phyloP scores from a whole-genome alignment of 208 protist species.

The Leishmania martiniquensis region DNA sequence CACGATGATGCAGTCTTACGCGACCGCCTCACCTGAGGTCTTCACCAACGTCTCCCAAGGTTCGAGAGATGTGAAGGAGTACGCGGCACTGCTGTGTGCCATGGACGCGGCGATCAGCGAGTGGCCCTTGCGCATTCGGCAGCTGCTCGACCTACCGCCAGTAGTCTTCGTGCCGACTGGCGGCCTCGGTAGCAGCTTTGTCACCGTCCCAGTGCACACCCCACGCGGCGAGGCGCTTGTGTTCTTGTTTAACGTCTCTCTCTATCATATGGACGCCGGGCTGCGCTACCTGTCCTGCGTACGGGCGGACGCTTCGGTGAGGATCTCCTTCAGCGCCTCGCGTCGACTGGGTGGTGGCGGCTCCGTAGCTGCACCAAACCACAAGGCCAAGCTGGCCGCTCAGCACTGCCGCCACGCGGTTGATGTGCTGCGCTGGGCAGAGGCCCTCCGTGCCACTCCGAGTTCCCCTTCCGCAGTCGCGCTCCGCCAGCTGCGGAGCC shows the following conservation, averaged over 20 bases:
- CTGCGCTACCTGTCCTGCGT: slow-evolving; percentile 44
- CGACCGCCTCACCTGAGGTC: slow-evolving; percentile 24
- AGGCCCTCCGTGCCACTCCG: slow-evolving; percentile 26
- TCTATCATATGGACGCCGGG: slow-evolving; percentile 44
- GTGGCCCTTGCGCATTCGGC: slow-evolving; percentile 54
- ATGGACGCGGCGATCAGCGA: slow-evolving; percentile 41
- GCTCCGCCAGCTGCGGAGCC: slow-evolving; percentile 32
- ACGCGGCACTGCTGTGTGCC: slow-evolving; percentile 46
- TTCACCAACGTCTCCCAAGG: slow-evolving; percentile 41
- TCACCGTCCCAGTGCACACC: slow-evolving; percentile 16
- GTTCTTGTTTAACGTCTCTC: slow-evolving; percentile 65
- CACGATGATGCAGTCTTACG: slow-evolving; percentile 57
- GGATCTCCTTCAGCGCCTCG: slow-evolving; percentile 1
- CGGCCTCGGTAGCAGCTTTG: slow-evolving; percentile 12
- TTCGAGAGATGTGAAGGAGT: slow-evolving; percentile 36
- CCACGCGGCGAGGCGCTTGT: slow-evolving; percentile 55
- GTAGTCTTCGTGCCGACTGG: slow-evolving; percentile 13
- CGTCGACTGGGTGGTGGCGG: slow-evolving; percentile 21
- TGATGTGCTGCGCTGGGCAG: slow-evolving; percentile 34
- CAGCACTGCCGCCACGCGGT: slow-evolving; percentile 43
- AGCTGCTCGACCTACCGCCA: slow-evolving; percentile 32
- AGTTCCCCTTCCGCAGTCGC: slow-evolving; percentile 37
- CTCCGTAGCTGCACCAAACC: slow-evolving; percentile 29
- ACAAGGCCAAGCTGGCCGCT: slow-evolving; percentile 57
- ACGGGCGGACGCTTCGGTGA: slow-evolving; percentile 25